Evolutionary conservation across 441 rosid species (phyloP).

Genomic region (Euphorbia schlechtendalii): DNA sequence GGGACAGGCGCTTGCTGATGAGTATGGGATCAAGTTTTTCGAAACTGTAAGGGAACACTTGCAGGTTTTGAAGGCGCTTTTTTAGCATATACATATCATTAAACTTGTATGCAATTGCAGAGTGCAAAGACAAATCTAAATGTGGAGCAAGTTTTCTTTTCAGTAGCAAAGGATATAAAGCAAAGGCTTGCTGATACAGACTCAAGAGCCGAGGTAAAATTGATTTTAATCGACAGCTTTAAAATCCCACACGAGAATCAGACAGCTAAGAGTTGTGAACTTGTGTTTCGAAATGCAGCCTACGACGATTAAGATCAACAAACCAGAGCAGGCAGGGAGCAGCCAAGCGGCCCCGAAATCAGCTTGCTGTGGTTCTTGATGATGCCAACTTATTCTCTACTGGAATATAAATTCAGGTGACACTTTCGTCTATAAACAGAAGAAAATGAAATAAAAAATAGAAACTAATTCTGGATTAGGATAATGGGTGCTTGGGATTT

Average conservation of each 20-base stretch:
- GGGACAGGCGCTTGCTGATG: slow-evolving; percentile 84
- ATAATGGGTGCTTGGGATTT: slow-evolving; percentile 32
- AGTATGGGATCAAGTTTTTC: slow-evolving; percentile 74
- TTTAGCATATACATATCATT: not conserved
- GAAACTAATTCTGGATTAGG: slow-evolving; percentile 25
- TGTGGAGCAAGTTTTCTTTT: no score
- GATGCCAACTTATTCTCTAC: not conserved
- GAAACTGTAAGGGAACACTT: slow-evolving; percentile 56
- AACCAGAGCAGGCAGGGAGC: slow-evolving; percentile 54
- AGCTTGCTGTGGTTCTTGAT: slow-evolving; percentile 68
- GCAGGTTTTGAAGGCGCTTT: slow-evolving; percentile 2
- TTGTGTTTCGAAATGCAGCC: slow-evolving; percentile 44
- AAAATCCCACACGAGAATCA: not conserved
- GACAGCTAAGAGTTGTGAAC: not conserved
- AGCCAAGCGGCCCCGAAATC: slow-evolving; percentile 58
- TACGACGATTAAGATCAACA: slow-evolving; percentile 67
- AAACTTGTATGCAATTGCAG: slow-evolving; percentile 30
- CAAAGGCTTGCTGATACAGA: no score
- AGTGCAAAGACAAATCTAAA: no score
- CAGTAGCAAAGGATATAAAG: no score
- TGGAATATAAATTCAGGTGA: slow-evolving; percentile 8
- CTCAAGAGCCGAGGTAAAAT: slow-evolving; percentile 52
- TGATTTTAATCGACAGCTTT: not conserved
- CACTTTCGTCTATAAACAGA: slow-evolving; percentile 13
- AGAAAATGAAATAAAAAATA: not conserved